Percentiles rank a stretch among this genome's conserved stretches.
These are phyloP conservation scores for Pyricularia pennisetigena DNA, from an alignment of 2,329 filamentous ascomycete genomes.

Conservation along the genomic window DNA sequence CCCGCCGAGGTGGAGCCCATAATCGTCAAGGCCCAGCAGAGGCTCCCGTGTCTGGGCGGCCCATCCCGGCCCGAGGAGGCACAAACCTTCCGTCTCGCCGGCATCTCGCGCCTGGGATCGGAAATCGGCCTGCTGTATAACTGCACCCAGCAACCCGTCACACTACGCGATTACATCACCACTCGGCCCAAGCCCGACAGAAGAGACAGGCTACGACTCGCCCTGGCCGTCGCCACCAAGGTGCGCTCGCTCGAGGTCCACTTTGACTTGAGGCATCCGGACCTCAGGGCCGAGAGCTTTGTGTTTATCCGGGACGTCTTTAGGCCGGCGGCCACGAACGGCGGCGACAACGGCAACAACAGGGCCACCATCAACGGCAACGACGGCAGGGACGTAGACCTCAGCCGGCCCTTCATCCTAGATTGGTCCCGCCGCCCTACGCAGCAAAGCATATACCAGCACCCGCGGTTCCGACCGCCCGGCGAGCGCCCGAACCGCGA, in stretches of 20 bases:
- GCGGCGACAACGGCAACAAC: neutral
- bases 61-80: constrained; percentile 1
- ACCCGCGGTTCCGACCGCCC: neutral
- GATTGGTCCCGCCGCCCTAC: constrained; percentile 4
- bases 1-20: neutral
- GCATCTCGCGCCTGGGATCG: neutral
- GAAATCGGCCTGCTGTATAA: neutral
- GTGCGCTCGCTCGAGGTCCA: constrained; percentile 7
- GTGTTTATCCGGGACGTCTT: constrained; percentile 5
- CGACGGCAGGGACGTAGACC: neutral
- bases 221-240: constrained; percentile 1
- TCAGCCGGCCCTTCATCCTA: constrained; percentile 1
- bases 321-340: neutral
- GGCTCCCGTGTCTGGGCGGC: neutral
- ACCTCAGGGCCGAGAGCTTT: constrained; percentile 6
- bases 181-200: neutral
- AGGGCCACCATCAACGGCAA: neutral
- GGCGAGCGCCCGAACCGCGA: neutral
- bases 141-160: constrained; percentile 1
- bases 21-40: neutral
- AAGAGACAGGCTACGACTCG: neutral
- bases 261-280: constrained; percentile 7
- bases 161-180: neutral
- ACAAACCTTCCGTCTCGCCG: neutral
- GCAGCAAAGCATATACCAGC: constrained; percentile 5